A percentile compares a stretch with the other conserved stretches of the same genome.
These are phyloP conservation scores for Cystodermella granulosa DNA, from an alignment of 1,284 basidiomycete genomes.

Conservation along the genomic window DNA sequence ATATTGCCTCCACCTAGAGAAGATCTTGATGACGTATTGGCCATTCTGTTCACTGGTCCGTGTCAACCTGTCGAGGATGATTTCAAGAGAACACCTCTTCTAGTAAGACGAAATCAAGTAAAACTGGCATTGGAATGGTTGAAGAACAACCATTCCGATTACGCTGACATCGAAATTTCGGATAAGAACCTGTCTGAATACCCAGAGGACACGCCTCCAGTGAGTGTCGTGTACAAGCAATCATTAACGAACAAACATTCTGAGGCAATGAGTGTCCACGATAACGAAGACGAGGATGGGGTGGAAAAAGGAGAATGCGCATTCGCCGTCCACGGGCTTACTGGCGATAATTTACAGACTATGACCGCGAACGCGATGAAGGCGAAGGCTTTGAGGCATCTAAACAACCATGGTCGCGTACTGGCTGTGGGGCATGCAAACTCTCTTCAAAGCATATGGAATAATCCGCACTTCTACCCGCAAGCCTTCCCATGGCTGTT, in stretches of 20 bases:
- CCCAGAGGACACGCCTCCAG: conserved; percentile 28
- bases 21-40: conserved; percentile 21
- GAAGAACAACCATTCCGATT: conserved; percentile 37
- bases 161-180: conserved; percentile 36
- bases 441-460: conserved; percentile 25
- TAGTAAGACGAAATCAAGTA: conserved; percentile 30
- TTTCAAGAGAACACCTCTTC: conserved; percentile 33
- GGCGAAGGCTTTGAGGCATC: conserved; percentile 18
- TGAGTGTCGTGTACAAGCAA: conserved; percentile 24
- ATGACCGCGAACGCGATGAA: conserved; percentile 17
- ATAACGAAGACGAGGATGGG: conserved; percentile 29
- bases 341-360: conserved; percentile 19
- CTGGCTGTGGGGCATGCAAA: conserved; percentile 20
- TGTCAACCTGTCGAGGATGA: conserved; percentile 30
- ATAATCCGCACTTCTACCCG: conserved; percentile 36
- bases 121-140: conserved; percentile 36
- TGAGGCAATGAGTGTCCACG: conserved; percentile 18
- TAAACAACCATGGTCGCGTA: conserved; percentile 16
- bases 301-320: conserved; percentile 29
- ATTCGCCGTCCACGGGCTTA: conserved; percentile 37
- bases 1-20: conserved; percentile 30
- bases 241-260: conserved; percentile 13
- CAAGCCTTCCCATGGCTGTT: too few species aligned
- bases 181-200: conserved; percentile 32
- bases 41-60: conserved; percentile 34